These are phyloP conservation scores for Lichtheimia ornata DNA, from an alignment of 371 early-diverging fungal species.

Conservation along the genomic window DNA sequence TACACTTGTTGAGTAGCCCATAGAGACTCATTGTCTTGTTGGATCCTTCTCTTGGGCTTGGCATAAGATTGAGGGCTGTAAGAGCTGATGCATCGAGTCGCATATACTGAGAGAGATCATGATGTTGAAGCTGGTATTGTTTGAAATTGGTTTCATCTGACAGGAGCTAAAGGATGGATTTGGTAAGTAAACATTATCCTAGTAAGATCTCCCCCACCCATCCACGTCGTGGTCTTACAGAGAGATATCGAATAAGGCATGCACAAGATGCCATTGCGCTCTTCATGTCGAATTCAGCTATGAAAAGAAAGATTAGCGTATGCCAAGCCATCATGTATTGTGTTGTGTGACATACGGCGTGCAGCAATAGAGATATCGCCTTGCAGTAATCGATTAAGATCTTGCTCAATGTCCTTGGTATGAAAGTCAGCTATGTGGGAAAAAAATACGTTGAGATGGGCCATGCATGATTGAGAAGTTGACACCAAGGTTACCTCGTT, in stretches of 20 bases:
- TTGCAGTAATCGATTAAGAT: constrained; percentile 78
- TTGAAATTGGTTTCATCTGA: constrained; percentile 77
- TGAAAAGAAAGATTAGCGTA: background rate
- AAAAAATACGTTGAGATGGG: background rate
- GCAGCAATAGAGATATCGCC: constrained; percentile 68
- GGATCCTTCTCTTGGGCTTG: constrained; percentile 73
- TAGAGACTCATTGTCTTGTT: constrained; percentile 83
- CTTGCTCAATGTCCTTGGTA: constrained; percentile 81
- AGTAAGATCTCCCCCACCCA: too few species aligned
- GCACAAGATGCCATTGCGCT: constrained; percentile 79
- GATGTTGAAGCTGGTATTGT: constrained; percentile 65
- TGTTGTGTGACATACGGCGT: constrained; percentile 54
- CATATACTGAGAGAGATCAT: constrained; percentile 91
- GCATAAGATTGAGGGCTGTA: constrained; percentile 86
- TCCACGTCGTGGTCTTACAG: background rate
- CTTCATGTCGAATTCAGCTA: constrained; percentile 83
- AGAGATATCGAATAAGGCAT: constrained; percentile 51
- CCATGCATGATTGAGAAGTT: background rate
- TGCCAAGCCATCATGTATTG: too few species aligned
- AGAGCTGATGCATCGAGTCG: constrained; percentile 90
- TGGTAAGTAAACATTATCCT: background rate
- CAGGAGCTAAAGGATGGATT: constrained; percentile 51
- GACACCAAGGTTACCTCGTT: constrained; percentile 37
- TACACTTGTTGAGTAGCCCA: constrained; percentile 88
- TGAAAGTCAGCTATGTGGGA: constrained; percentile 57